These are phyloP conservation scores for Hymenoscyphus occultus DNA, from an alignment of 2,329 filamentous ascomycete species.

Conservation along the genomic window DNA sequence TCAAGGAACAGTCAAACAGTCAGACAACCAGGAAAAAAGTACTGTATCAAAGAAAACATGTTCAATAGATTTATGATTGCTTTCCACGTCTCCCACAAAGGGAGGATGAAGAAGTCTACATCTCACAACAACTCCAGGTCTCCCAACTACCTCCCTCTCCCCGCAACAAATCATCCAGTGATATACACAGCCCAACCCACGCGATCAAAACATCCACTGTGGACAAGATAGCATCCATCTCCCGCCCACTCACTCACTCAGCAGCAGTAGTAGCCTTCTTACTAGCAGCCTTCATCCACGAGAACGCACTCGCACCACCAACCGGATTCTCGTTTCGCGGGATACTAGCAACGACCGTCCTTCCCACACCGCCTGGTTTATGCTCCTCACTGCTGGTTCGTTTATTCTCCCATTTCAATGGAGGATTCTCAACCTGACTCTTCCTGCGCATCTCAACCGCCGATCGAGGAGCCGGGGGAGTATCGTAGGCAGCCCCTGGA, in stretches of 20 bases:
- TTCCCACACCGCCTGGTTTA: conserved; percentile 21
- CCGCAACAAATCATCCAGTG: too few relatives aligned
- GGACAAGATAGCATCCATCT: not conserved
- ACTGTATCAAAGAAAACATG: too few relatives aligned
- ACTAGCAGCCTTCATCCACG: conserved; percentile 73
- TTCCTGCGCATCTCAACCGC: conserved; percentile 54
- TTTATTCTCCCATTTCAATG: conserved; percentile 52
- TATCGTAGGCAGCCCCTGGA: conserved; percentile 53
- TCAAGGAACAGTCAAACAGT: too few relatives aligned
- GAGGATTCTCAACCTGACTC: conserved; percentile 43
- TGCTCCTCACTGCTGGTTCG: conserved; percentile 41
- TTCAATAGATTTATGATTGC: too few relatives aligned
- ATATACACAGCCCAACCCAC: too few relatives aligned
- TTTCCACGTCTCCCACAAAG: too few relatives aligned
- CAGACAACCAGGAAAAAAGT: too few relatives aligned
- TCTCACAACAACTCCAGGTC: too few relatives aligned
- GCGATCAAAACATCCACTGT: too few relatives aligned
- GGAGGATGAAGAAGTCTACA: too few relatives aligned
- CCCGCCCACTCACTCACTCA: conserved; percentile 9
- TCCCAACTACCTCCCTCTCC: too few relatives aligned
- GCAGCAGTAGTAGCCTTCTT: conserved; percentile 34
- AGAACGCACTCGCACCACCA: conserved; percentile 89
- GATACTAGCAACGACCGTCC: conserved; percentile 31
- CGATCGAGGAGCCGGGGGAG: conserved; percentile 40
- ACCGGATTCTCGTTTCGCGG: conserved; percentile 73